Evolutionary conservation across 768 basidiomycete species (phyloP).

Genomic region (Crassisporium funariophilum): DNA sequence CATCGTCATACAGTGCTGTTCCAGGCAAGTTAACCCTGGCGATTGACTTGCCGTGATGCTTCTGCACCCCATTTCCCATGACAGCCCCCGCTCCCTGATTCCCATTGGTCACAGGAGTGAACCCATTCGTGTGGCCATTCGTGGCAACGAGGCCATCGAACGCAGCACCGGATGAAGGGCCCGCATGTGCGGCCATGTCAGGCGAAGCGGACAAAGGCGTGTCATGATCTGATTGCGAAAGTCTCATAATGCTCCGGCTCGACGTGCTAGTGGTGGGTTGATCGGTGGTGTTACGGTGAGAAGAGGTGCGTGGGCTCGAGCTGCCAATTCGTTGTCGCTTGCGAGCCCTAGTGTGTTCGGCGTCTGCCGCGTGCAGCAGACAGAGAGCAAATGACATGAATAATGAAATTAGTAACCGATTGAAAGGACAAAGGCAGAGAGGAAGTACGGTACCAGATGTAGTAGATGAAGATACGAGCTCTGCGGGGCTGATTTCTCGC

Average conservation of each 20-base stretch:
- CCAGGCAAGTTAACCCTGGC: conserved; percentile 71
- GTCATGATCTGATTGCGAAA: conserved; percentile 51
- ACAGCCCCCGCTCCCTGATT: conserved; percentile 25
- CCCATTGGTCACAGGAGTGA: conserved; percentile 37
- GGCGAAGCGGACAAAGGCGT: conserved; percentile 47
- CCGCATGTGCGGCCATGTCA: conserved; percentile 46
- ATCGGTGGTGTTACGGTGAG: conserved; percentile 33
- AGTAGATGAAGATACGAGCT: conserved; percentile 29
- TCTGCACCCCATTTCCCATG: conserved; percentile 52
- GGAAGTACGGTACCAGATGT: conserved; percentile 35
- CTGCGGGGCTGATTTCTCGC: conserved; percentile 42
- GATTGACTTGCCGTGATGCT: conserved; percentile 53
- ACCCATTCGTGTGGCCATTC: conserved; percentile 48
- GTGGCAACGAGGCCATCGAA: conserved; percentile 25
- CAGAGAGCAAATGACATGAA: conserved; percentile 11
- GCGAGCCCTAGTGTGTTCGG: conserved; percentile 58
- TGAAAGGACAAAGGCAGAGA: conserved; percentile 1
- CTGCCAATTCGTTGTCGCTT: conserved; percentile 71
- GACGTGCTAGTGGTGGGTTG: conserved; percentile 32
- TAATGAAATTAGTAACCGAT: conserved; percentile 10
- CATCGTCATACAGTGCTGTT: conserved; percentile 76
- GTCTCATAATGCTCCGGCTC: conserved; percentile 48
- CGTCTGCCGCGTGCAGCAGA: conserved; percentile 37
- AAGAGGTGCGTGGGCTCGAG: conserved; percentile 32
- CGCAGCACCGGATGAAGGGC: conserved; percentile 46